phyloP scores from a whole-genome alignment of 2,329 filamentous ascomycete genomes.

The Helotiales sp. region DNA sequence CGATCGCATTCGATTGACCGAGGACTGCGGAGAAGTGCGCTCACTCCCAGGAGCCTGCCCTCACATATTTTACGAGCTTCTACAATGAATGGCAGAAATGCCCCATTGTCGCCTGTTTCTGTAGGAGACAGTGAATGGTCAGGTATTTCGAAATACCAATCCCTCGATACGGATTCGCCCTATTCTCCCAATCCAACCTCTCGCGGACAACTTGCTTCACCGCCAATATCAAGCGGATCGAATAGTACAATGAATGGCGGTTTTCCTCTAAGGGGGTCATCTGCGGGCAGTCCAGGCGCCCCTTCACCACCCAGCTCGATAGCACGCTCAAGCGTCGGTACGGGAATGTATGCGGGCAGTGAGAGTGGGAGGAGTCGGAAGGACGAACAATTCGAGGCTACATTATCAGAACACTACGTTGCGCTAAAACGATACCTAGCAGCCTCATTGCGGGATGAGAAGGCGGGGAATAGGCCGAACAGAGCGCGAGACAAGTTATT shows the following conservation, averaged over 20 bases:
- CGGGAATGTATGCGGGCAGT: constrained; percentile 65
- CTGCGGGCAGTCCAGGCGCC: constrained; percentile 52
- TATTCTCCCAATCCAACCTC: constrained; percentile 52
- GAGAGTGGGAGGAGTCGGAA: constrained; percentile 63
- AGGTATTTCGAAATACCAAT: constrained; percentile 65
- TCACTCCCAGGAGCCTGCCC: constrained; percentile 12
- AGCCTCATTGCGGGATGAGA: constrained; percentile 70
- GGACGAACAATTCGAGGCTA: constrained; percentile 63
- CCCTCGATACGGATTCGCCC: constrained; percentile 44
- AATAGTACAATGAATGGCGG: constrained; percentile 62
- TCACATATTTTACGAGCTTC: constrained; percentile 20
- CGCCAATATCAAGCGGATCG: constrained; percentile 66
- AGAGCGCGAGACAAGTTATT: constrained; percentile 93
- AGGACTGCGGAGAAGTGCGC: constrained; percentile 16
- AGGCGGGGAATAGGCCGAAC: constrained; percentile 73
- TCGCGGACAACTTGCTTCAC: constrained; percentile 64
- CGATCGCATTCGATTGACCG: constrained; percentile 16
- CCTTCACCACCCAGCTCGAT: constrained; percentile 89
- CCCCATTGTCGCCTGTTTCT: constrained; percentile 79
- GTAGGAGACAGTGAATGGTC: constrained; percentile 82
- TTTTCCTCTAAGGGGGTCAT: constrained; percentile 49
- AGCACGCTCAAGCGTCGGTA: constrained; percentile 80
- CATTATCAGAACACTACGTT: constrained; percentile 78
- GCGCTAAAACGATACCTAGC: constrained; percentile 69
- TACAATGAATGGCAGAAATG: constrained; percentile 71